phyloP scores from a whole-genome alignment of 139 green algal genomes.

The Chlorella sp. region DNA sequence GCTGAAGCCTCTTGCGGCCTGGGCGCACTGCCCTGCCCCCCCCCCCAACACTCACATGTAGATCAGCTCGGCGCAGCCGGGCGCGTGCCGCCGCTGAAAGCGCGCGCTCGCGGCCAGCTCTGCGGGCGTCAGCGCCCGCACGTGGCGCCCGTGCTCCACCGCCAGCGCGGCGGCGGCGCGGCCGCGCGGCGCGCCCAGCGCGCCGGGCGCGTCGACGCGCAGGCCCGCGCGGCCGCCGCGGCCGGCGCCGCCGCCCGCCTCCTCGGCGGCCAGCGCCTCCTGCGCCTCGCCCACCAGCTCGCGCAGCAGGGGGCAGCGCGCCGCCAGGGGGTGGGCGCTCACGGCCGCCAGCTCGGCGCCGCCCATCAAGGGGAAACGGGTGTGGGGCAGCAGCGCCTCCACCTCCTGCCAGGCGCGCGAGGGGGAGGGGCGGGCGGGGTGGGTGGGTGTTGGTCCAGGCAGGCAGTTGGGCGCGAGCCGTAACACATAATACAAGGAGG shows the following conservation, averaged over 20 bases:
- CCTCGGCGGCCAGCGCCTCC: conserved; percentile 4
- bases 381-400: conserved; percentile 52
- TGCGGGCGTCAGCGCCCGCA: conserved; percentile 14
- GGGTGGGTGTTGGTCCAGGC: too few species aligned
- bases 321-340: conserved; percentile 28
- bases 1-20: too few species aligned
- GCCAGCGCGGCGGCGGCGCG: too few species aligned
- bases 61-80: conserved; percentile 61
- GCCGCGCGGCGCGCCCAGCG: conserved; percentile 3
- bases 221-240: neutral
- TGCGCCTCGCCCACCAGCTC: conserved; percentile 51
- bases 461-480: too few species aligned
- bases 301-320: conserved; percentile 27
- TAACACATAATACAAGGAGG: too few species aligned
- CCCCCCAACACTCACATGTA: too few species aligned
- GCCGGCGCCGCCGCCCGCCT: neutral
- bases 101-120: conserved; percentile 17
- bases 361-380: conserved; percentile 71
- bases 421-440: too few species aligned
- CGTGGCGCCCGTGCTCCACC: conserved; percentile 39
- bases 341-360: conserved; percentile 44
- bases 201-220: neutral
- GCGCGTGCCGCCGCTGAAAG: conserved; percentile 40
- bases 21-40: too few species aligned
- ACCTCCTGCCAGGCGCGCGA: conserved; percentile 26